Evolutionary conservation across 1,284 basidiomycete genomes (phyloP).

Genomic region (Ganoderma resinaceum): DNA sequence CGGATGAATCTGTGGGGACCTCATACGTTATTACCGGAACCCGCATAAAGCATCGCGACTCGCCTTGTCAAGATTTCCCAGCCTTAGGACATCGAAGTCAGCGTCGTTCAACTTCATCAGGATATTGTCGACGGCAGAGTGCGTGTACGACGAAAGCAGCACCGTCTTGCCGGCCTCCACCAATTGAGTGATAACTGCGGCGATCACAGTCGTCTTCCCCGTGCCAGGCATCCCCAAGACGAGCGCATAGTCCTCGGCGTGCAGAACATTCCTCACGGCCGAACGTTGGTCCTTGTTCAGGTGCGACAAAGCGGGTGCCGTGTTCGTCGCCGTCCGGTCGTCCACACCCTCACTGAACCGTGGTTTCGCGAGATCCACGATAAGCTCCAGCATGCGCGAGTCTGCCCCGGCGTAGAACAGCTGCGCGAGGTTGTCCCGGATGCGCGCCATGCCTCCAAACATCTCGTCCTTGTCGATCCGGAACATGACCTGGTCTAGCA

Average conservation of each 20-base stretch:
- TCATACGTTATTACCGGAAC: not conserved
- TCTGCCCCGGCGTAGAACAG: constrained; percentile 86
- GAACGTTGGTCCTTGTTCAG: constrained; percentile 81
- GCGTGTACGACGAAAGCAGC: constrained; percentile 92
- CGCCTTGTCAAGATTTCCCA: constrained; percentile 94
- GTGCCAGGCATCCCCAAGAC: constrained; percentile 98
- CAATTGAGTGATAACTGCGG: constrained; percentile 84
- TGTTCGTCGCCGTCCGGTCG: not conserved
- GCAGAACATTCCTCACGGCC: constrained; percentile 80
- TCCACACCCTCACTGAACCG: constrained; percentile 53
- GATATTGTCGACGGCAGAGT: constrained; percentile 97
- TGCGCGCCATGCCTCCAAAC: constrained; percentile 83
- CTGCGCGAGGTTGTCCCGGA: constrained; percentile 90
- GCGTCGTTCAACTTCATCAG: constrained; percentile 77
- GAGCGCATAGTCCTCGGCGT: constrained; percentile 89
- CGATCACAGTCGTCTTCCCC: constrained; percentile 96
- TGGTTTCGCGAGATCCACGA: constrained; percentile 86
- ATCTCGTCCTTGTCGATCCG: constrained; percentile 96
- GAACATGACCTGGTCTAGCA: constrained; percentile 60
- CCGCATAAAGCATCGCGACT: constrained; percentile 29
- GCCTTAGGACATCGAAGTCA: constrained; percentile 79
- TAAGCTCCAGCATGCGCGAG: constrained; percentile 65
- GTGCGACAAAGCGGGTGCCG: constrained; percentile 19
- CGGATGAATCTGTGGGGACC: constrained; percentile 70
- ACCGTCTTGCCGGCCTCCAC: constrained; percentile 88